phyloP scores from a whole-genome alignment of 805 yeast species.

The Kluyveromyces dobzhanskii region DNA sequence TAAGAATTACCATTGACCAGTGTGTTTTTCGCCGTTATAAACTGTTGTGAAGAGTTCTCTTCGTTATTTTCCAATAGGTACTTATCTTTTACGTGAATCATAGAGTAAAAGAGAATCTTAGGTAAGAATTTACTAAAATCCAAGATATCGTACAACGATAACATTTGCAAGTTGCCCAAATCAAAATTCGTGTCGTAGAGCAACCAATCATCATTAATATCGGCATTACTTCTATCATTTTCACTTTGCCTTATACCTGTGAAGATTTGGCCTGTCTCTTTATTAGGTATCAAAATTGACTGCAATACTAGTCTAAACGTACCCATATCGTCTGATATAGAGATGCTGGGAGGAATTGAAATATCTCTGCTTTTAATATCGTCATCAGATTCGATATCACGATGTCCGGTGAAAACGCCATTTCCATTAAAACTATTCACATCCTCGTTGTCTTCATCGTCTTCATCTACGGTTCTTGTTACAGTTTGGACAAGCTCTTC shows the following conservation, averaged over 20 bases:
- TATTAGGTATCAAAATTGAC: slow-evolving; percentile 22
- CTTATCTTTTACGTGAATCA: not conserved
- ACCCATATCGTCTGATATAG: slow-evolving; percentile 24
- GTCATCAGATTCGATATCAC: not conserved
- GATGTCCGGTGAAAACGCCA: not conserved
- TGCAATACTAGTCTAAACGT: slow-evolving; percentile 28
- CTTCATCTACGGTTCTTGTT: slow-evolving; percentile 7
- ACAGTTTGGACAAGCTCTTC: slow-evolving; percentile 7
- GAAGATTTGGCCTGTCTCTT: slow-evolving; percentile 17
- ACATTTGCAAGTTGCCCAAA: slow-evolving; percentile 29
- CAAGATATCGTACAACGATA: slow-evolving; percentile 29
- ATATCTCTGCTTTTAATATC: not conserved
- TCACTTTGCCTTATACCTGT: slow-evolving; percentile 29
- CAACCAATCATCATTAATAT: slow-evolving; percentile 34
- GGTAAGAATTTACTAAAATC: slow-evolving; percentile 20
- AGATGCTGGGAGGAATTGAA: slow-evolving; percentile 26
- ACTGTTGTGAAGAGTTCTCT: too few species aligned
- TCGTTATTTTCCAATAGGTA: not conserved
- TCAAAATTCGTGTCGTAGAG: slow-evolving; percentile 33
- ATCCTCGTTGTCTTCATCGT: slow-evolving; percentile 5
- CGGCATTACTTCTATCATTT: slow-evolving; percentile 22
- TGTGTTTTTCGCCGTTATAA: too few species aligned
- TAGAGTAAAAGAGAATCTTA: slow-evolving; percentile 29
- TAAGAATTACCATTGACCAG: not conserved
- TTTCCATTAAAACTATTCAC: slow-evolving; percentile 4